A percentile compares a stretch with the other conserved stretches of the same genome.
These are phyloP conservation scores for Heliosperma pusillum DNA, from an alignment of 148 eudicot genomes.

Conservation along the genomic window DNA sequence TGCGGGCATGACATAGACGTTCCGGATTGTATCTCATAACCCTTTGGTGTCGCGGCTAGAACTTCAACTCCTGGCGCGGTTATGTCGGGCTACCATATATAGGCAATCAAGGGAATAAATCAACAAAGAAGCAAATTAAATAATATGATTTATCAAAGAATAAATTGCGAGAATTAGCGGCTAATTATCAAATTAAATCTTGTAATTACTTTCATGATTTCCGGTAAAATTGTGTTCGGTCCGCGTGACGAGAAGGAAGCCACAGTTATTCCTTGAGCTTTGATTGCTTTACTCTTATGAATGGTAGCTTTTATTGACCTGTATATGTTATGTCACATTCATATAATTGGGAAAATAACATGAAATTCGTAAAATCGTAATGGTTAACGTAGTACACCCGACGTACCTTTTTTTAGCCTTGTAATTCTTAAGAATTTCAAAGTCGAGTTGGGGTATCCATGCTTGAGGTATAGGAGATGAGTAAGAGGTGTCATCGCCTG, in stretches of 20 bases:
- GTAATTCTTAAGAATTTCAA: neutral
- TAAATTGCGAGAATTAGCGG: no score
- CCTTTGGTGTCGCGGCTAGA: constrained; percentile 14
- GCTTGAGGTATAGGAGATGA: neutral
- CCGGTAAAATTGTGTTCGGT: neutral
- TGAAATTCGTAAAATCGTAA: neutral
- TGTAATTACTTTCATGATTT: neutral
- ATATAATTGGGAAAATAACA: neutral
- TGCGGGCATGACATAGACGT: constrained; percentile 21
- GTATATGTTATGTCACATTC: neutral
- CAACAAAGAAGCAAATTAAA: no score
- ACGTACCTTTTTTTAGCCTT: neutral
- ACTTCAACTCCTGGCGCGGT: constrained; percentile 20
- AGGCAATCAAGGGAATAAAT: neutral
- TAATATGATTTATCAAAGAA: no score
- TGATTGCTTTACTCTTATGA: neutral
- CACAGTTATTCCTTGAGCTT: neutral
- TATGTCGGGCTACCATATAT: neutral
- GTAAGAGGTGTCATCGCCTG: neutral
- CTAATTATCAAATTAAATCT: neutral
- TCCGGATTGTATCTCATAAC: constrained; percentile 10
- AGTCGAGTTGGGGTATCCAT: neutral
- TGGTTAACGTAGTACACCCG: neutral
- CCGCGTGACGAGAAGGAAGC: constrained; percentile 6
- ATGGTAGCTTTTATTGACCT: neutral